Conservation (phyloP, 1,139 yeast genomes). For the Geotrichum siamense region DNA sequence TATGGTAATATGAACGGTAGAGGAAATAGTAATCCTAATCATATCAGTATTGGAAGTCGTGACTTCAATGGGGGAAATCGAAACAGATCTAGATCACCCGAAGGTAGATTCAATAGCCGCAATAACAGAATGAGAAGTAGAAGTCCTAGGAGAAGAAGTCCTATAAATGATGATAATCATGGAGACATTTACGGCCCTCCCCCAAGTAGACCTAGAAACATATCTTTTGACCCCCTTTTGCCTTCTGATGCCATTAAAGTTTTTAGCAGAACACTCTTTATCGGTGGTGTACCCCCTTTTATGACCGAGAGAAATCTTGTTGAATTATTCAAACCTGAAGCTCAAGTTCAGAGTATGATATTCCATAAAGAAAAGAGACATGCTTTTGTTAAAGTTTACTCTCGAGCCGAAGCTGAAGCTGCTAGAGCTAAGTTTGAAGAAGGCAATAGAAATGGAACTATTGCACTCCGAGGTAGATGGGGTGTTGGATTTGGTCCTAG, state of each 20-base stretch:
- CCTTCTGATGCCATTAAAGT: conserved; percentile 82
- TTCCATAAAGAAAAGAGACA: conserved; percentile 84
- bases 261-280: conserved; percentile 78
- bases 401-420: conserved; percentile 87
- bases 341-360: conserved; percentile 89
- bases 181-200: conserved; percentile 39
- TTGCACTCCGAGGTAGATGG: conserved; percentile 79
- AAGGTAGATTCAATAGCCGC: conserved; percentile 27
- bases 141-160: conserved; percentile 26
- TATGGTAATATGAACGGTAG: conserved; percentile 2
- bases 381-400: conserved; percentile 93
- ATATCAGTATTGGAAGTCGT: not conserved
- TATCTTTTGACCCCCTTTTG: conserved; percentile 58
- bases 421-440: conserved; percentile 45
- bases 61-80: conserved; percentile 5
- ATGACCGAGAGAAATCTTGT: conserved; percentile 73
- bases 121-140: conserved; percentile 34
- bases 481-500: conserved; percentile 99
- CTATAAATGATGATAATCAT: conserved; percentile 37
- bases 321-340: conserved; percentile 62
- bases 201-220: conserved; percentile 48
- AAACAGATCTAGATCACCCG: conserved; percentile 49
- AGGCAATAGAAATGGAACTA: conserved; percentile 47
- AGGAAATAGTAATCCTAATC: not conserved
- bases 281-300: conserved; percentile 84